These are phyloP conservation scores for Exophiala spinifera DNA, from an alignment of 2,329 filamentous ascomycete species.

Conservation along the genomic window DNA sequence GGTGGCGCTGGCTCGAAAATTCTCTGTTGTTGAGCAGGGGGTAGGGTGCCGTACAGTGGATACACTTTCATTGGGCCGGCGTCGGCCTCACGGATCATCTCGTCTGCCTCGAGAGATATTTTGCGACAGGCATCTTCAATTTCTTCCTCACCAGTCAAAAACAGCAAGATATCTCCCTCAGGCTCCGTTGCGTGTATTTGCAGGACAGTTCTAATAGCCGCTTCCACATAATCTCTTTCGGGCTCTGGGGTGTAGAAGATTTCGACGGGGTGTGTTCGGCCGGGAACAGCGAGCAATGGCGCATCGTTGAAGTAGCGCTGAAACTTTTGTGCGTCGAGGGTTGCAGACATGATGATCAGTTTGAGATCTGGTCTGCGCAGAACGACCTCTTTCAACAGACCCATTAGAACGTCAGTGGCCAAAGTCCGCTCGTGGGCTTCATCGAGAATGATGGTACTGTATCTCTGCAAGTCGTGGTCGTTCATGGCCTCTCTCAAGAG, in stretches of 20 bases:
- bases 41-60: conserved; percentile 88
- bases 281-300: conserved; percentile 87
- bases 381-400: conserved; percentile 86
- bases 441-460: conserved; percentile 97
- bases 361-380: conserved; percentile 82
- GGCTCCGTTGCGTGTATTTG: conserved; percentile 93
- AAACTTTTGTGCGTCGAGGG: conserved; percentile 95
- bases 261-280: conserved; percentile 92
- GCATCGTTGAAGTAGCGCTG: conserved; percentile 96
- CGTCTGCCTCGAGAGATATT: conserved; percentile 84
- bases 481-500: conserved; percentile 94
- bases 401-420: conserved; percentile 96
- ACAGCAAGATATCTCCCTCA: conserved; percentile 89
- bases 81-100: conserved; percentile 86
- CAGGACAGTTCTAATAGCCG: conserved; percentile 86
- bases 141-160: conserved; percentile 96
- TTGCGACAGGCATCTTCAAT: conserved; percentile 96
- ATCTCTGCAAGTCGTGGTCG: conserved; percentile 84
- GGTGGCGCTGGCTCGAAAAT: conserved; percentile 89
- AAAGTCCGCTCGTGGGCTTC: conserved; percentile 98
- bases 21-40: conserved; percentile 86
- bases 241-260: conserved; percentile 98
- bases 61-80: conserved; percentile 87
- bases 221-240: conserved; percentile 94
- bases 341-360: conserved; percentile 98